Percentiles rank a stretch among this genome's conserved stretches.
Conservation (phyloP, 116 monocot species). For the Iris pallida region DNA sequence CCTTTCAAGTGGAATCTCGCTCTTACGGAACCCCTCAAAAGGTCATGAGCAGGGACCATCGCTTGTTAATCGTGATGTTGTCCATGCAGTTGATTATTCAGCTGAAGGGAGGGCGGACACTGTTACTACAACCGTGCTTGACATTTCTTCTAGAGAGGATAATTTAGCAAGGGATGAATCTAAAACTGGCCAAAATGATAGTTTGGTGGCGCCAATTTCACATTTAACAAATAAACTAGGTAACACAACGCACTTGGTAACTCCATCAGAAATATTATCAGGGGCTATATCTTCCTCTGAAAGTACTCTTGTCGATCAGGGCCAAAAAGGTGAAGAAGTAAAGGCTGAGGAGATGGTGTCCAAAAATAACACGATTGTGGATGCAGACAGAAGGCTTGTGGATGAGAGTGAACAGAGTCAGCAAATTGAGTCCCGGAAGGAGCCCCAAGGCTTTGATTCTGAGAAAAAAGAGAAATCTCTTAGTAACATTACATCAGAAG, state of each 20-base stretch:
- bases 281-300: slow-evolving; percentile 45
- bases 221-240: slow-evolving; percentile 22
- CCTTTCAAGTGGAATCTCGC: slow-evolving; percentile 15
- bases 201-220: slow-evolving; percentile 29
- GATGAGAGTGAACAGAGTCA: slow-evolving; percentile 31
- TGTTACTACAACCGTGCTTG: slow-evolving; percentile 18
- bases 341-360: slow-evolving; percentile 10
- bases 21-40: slow-evolving; percentile 23
- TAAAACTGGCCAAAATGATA: slow-evolving; percentile 34
- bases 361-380: neutral
- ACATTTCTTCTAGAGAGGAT: slow-evolving; percentile 18
- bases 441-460: slow-evolving; percentile 8
- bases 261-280: slow-evolving; percentile 76
- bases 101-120: slow-evolving; percentile 33
- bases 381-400: slow-evolving; percentile 24
- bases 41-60: slow-evolving; percentile 30
- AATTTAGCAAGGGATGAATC: slow-evolving; percentile 33
- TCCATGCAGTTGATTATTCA: slow-evolving; percentile 20
- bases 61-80: slow-evolving; percentile 18
- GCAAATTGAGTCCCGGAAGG: slow-evolving; percentile 34
- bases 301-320: slow-evolving; percentile 16
- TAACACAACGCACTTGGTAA: slow-evolving; percentile 63
- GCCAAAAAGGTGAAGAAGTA: slow-evolving; percentile 18
- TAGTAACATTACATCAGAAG: slow-evolving; percentile 16
- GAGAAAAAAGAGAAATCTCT: slow-evolving; percentile 24